Evolutionary conservation across 768 basidiomycete genomes (phyloP), one percentile per base, ranked within the genome.

Genomic region (Glaciozyma martinii): DNA sequence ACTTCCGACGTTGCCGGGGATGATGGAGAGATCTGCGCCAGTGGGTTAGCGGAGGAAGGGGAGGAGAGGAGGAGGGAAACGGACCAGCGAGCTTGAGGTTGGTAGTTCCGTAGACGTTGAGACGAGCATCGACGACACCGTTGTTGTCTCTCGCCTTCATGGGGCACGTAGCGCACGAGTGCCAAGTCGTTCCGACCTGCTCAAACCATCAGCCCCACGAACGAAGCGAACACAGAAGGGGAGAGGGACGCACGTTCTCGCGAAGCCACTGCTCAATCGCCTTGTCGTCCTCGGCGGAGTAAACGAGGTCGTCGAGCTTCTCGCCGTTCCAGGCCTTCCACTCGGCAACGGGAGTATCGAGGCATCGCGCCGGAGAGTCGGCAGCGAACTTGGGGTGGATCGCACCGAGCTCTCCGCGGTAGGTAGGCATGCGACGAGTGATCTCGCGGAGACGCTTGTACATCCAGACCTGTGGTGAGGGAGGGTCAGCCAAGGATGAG

Each of bases 1-100:
- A 50, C 60, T 42, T 5, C 56, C 63, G 7, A 81, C 75, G 56
- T 80, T 80, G 13, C 72, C 65, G 2, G 80, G 79, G 16, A 72
- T 71, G 56, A 80, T 77, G 5, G 80, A 80, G 37, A 80, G 49
- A 59, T 80, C 65, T 56, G n/a, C 13, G 3, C 3, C 30, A 13
- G 23, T 5, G 27, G 2, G 27, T n/a, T 9, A 27, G 50, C 21
- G 23, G 4, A 3, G 44, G 3, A 3, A 6, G 16, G 46, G 16
- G 8, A n/a, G 6, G 46, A 19, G n/a, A n/a, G 27, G 13, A 8
- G n/a, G 50, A 29, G 10, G 27, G 21, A n/a, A n/a, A 42, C 56
- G 25, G 16, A 44, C 56, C 56, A 9, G 65, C 65, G 16, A 66
- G 27, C 60, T 66, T 66, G 42, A 66, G 61, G 15, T 43, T n/a